Base-by-base conservation (phyloP, 148 eudicot species). In the Heliamphora exappendiculata region DNA sequence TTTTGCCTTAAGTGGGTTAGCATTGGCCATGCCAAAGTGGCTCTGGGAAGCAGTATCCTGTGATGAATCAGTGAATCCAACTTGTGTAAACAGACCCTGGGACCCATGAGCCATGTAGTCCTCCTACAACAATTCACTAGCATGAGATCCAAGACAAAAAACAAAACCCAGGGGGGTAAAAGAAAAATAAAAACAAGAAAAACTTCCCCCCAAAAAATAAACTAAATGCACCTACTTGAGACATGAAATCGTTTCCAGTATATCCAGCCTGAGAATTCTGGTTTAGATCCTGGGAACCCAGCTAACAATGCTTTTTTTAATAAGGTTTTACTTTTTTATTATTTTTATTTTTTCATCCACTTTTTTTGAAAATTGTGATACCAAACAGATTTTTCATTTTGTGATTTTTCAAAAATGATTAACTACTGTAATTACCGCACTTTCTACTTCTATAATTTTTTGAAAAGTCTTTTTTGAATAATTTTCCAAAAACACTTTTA, bases 91-190 rank as follows among this genome's bases (percentile, higher is more conserved):
- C 59, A 96, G 84, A 63, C 97, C 97, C 86, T 96, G 99, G 33
- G 99, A 91, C 65, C 97, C 98, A 84, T 96, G 99, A 42, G 86
- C 89, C 96, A 93, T 89, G 82, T 93, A 96, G 55, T 96, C 99
- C 99, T 93, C 88, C 49, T 37, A 67, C 60, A 80, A 75, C 16
- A 73, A 33, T 65, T 51, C 36, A 19, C 53, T 14, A 73, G 54
- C 57, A 60, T 70, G 78, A 76, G 75, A 72, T 29, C 45, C 33
- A n/a, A n/a, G n/a, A n/a, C 1, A 37, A 20, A 16, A 54, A 58
- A 8, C 19, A 41, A 8, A 36, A 20, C 0, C 29, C 6, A 14
- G 28, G 12, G 54, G 62, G 29, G 19, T 9, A 20, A 33, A 28
- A 53, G 7, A 69, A 6, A 42, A 67, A 44, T 3, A n/a, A n/a